Conservation (phyloP, 1,284 basidiomycete genomes). For the Pterula multifida region DNA sequence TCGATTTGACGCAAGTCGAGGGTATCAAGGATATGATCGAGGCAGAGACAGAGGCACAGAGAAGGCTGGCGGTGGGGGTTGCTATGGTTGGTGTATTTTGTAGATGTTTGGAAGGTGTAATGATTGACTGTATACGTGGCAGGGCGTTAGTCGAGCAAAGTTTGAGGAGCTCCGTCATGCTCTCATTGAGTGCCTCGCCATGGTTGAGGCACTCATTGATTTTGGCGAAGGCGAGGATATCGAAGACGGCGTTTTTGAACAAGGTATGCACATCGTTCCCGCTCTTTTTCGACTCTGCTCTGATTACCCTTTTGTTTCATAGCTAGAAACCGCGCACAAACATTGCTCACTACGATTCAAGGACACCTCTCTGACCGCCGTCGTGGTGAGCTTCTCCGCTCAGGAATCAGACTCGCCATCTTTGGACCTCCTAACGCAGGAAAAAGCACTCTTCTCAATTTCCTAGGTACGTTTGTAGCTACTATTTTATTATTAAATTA, state of each 20-base stretch:
- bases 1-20: constrained; percentile 80
- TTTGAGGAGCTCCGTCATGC: constrained; percentile 54
- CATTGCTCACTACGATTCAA: constrained; percentile 37
- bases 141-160: constrained; percentile 48
- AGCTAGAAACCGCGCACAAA: constrained; percentile 37
- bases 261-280: constrained; percentile 39
- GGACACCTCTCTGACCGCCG: constrained; percentile 53
- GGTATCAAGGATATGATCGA: constrained; percentile 76
- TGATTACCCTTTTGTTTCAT: constrained; percentile 2
- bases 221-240: constrained; percentile 85
- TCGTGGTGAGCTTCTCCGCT: constrained; percentile 73
- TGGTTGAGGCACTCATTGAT: constrained; percentile 81
- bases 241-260: constrained; percentile 60
- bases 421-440: constrained; percentile 88
- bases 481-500: background rate
- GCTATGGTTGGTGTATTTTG: constrained; percentile 37
- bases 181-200: constrained; percentile 61
- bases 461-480: constrained; percentile 41
- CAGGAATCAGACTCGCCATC: constrained; percentile 72
- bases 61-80: constrained; percentile 57
- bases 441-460: constrained; percentile 78
- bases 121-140: constrained; percentile 1
- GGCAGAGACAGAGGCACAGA: constrained; percentile 75
- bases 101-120: background rate
- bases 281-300: constrained; percentile 1